Evolutionary conservation across 208 protist species (phyloP), one percentile per base, ranked within the genome.

Genomic region (Phytomonas francai): DNA sequence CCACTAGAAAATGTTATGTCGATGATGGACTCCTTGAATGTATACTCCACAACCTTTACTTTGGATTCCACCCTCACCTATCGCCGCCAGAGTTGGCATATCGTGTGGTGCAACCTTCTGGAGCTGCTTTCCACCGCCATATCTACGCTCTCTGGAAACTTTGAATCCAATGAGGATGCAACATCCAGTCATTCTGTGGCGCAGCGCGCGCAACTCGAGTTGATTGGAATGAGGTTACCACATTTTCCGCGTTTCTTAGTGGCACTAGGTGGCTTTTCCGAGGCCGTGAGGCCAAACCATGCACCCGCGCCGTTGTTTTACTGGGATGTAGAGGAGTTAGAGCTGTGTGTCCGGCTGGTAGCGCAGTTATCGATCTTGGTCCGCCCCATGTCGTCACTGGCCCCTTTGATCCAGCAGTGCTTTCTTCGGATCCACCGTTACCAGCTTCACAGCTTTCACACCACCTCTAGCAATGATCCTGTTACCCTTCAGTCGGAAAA

Each of bases 261-360:
- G 5, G 83, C 86, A 16, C 34, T 92, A 8, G 78, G 83, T 39
- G 76, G 64, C 1, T 92, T 92, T 65, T 65, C 72, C 7, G 64
- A 57, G 16, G 63, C 42, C 0, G 33, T 60, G 34, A 31, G 32
- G 6, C 60, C 65, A 33, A 29, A 71, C 49, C 70, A 65, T 5
- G 45, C 19, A 25, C 45, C 45, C 6, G 32, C 36, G 57, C 57
- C 65, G 28, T 66, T 78, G 5, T 81, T 82, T 45, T 51, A 78
- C 25, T 92, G 86, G 86, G 83, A 89, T 51, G 57, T 88, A 22
- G 70, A 77, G 61, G 86, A 92, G 54, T 78, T 80, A 64, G 73
- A 85, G 12, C 59, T 78, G 34, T 83, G 77, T 63, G 83, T 76
- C 3, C 70, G 73, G 0, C 69, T 92, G 14, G 70, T 77, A 6